These are phyloP conservation scores for Aphanomyces cochlioides DNA, from an alignment of 352 stramenopile genomes.

Conservation along the genomic window DNA sequence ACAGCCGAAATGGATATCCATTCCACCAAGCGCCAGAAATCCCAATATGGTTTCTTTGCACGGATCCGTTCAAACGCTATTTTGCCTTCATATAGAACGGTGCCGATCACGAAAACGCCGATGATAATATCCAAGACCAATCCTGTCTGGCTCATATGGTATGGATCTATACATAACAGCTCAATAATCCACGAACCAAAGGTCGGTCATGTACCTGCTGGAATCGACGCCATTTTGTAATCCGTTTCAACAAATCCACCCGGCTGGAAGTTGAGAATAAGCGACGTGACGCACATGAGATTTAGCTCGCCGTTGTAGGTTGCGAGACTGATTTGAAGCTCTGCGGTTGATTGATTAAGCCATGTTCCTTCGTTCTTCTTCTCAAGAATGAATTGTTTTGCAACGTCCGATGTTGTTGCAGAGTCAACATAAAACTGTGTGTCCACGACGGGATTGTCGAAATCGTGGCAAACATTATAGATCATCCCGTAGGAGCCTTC, in stretches of 20 bases:
- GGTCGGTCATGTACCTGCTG: not conserved
- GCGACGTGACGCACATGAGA: slow-evolving; percentile 42
- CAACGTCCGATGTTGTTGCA: slow-evolving; percentile 41
- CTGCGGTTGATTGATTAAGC: slow-evolving; percentile 41
- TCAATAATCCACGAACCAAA: slow-evolving; percentile 36
- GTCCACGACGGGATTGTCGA: slow-evolving; percentile 29
- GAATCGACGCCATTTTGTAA: not conserved
- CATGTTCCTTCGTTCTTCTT: slow-evolving; percentile 39
- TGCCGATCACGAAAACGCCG: slow-evolving; percentile 35
- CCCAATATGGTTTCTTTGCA: slow-evolving; percentile 5
- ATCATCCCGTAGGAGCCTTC: slow-evolving; percentile 39
- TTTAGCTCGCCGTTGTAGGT: slow-evolving; percentile 57
- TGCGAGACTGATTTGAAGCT: slow-evolving; percentile 46
- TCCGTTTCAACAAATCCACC: slow-evolving; percentile 37
- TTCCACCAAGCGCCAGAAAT: slow-evolving; percentile 32
- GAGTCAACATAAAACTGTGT: slow-evolving; percentile 41
- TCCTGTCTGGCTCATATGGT: slow-evolving; percentile 28
- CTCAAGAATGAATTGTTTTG: slow-evolving; percentile 30
- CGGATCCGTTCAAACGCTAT: slow-evolving; percentile 27
- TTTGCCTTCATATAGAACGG: slow-evolving; percentile 30
- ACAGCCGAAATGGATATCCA: slow-evolving; percentile 4
- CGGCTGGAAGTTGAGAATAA: slow-evolving; percentile 38
- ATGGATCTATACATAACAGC: slow-evolving; percentile 39
- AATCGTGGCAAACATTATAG: slow-evolving; percentile 49
- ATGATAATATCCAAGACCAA: slow-evolving; percentile 42